Base-by-base conservation (phyloP, 208 protist species). In the Acanthamoeba triangularis region DNA sequence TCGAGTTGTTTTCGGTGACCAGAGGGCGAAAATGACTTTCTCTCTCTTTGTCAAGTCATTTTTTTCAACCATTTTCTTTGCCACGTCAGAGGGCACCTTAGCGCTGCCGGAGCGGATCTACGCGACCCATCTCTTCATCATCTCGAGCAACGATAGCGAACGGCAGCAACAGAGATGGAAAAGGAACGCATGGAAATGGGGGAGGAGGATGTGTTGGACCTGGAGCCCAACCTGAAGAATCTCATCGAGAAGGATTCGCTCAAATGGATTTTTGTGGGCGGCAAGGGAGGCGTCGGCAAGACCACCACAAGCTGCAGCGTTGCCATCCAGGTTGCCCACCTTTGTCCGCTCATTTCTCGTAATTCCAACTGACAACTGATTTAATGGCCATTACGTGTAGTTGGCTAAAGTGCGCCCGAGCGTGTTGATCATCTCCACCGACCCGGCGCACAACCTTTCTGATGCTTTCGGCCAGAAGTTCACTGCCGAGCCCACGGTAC, bases 201-300 rank as follows among this genome's bases (percentile, higher is more conserved):
- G 52, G 74, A 91, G 2, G 44, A 56, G 37, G 92, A 91, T 33
- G 14, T 96, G 7, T 37, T 95, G 33, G 65, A 94, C 3, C 61
- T 97, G 78, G 96, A 96, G 69, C 97, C 98, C 84, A 98, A 94
- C 2, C 94, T 98, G n/a, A 37, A 97, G 37, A 97, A 99, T 56
- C 97, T 99, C 54, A 82, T 99, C 25, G 97, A 98, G 33, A 96
- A 98, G 93, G 44, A 97, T 5, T 96, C 96, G 1, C 97, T 99
- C 20, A 97, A 98, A 61, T 99, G 98, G 98, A 98, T 99, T 41
- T 99, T 99, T 92, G 98, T 99, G 3, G 99, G 99, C 92, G 99
- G 99, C 44, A 99, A 99, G 95, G 99, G 99, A 93, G 99, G 99
- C 65, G 99, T 99, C 3, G 99, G 99, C 72, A 99, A 99, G 91